These are phyloP conservation scores for Parietichytrium sp. DNA, from an alignment of 108 stramenopile species.

Conservation along the genomic window DNA sequence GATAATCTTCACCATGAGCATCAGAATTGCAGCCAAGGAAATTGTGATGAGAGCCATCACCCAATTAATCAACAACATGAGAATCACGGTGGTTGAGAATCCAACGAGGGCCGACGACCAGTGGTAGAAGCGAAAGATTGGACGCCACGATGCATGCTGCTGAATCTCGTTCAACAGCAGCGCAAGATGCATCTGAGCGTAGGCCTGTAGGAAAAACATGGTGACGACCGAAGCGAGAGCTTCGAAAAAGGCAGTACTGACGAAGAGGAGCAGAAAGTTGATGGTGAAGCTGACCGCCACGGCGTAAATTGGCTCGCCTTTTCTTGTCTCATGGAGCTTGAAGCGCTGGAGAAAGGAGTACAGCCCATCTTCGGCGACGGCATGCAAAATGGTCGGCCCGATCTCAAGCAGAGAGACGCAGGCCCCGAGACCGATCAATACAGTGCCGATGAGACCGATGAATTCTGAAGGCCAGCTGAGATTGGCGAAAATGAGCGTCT, in stretches of 20 bases:
- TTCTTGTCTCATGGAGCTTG: neutral
- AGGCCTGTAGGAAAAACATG: conserved; percentile 35
- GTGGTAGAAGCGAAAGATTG: conserved; percentile 28
- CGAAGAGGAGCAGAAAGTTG: neutral
- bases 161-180: conserved; percentile 21
- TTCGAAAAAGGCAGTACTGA: neutral
- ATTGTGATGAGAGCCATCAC: neutral
- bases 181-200: conserved; percentile 30
- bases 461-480: conserved; percentile 2
- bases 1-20: neutral
- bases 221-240: conserved; percentile 1
- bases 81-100: conserved; percentile 25
- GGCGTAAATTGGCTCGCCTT: neutral
- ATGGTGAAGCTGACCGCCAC: neutral
- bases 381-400: conserved; percentile 31
- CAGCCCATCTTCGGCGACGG: conserved; percentile 10
- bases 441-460: conserved; percentile 21
- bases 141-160: conserved; percentile 38
- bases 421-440: conserved; percentile 2
- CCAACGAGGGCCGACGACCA: neutral
- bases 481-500: neutral
- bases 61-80: conserved; percentile 28
- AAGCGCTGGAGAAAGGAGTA: conserved; percentile 11
- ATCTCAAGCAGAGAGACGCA: conserved; percentile 13
- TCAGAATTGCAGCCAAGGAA: neutral